Evolutionary conservation across 2,329 filamentous ascomycete species (phyloP).

Genomic region (Dactylella cylindrospora): DNA sequence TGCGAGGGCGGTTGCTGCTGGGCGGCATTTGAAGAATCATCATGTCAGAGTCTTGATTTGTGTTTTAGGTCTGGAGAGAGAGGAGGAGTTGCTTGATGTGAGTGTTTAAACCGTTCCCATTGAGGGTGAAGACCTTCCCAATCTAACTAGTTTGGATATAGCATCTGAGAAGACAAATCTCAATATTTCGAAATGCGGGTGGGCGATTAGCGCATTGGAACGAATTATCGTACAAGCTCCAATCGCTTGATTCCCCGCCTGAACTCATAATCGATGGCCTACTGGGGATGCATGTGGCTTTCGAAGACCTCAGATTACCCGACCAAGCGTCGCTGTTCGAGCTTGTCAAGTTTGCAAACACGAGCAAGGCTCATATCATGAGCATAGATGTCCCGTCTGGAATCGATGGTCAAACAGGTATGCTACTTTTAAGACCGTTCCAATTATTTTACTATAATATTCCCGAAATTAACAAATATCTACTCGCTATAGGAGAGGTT

Average conservation of each 20-base stretch:
- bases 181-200: constrained; percentile 80
- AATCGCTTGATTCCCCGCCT: constrained; percentile 63
- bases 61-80: constrained; percentile 79
- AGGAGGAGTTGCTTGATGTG: constrained; percentile 71
- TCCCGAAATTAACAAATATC: constrained; percentile 46
- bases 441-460: not conserved
- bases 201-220: constrained; percentile 69
- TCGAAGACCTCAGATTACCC: constrained; percentile 80
- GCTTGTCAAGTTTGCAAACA: constrained; percentile 91
- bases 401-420: constrained; percentile 75
- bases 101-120: not conserved
- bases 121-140: not conserved
- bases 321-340: constrained; percentile 84
- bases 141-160: not conserved
- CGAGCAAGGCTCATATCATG: constrained; percentile 76
- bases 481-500: constrained; percentile 55
- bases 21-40: constrained; percentile 81
- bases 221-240: constrained; percentile 59
- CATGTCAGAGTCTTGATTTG: constrained; percentile 79
- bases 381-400: constrained; percentile 91
- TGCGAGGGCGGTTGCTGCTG: constrained; percentile 78
- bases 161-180: constrained; percentile 75
- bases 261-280: constrained; percentile 87
- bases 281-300: constrained; percentile 80
- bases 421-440: constrained; percentile 59